Percentiles rank a stretch among this genome's conserved stretches.
Conservation (phyloP, 2,329 filamentous ascomycete genomes). For the Dendrostoma leiphaemia region DNA sequence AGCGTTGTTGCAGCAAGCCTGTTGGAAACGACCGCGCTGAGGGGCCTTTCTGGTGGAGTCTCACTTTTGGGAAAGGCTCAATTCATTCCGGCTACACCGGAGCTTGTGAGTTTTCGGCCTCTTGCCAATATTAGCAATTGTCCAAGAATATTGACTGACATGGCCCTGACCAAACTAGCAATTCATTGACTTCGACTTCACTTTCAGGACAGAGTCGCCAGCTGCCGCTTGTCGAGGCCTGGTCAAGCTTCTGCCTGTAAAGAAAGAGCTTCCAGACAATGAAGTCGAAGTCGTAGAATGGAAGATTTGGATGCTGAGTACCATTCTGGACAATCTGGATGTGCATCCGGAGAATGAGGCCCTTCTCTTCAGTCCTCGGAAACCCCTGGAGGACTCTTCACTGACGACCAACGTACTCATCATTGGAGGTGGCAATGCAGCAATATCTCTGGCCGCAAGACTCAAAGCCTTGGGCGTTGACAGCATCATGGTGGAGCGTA, state of each 20-base stretch:
- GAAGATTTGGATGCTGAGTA: conserved; percentile 34
- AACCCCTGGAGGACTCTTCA: conserved; percentile 9
- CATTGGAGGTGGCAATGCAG: conserved; percentile 32
- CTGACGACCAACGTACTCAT: conserved; percentile 32
- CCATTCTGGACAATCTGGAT: conserved; percentile 26
- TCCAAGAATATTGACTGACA: background rate
- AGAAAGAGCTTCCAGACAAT: background rate
- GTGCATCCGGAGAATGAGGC: conserved; percentile 27
- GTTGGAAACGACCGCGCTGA: conserved; percentile 3
- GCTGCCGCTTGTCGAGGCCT: conserved; percentile 29
- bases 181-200: conserved; percentile 29
- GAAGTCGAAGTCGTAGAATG: conserved; percentile 17
- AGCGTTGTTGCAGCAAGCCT: conserved; percentile 19
- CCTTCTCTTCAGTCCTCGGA: conserved; percentile 23
- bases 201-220: conserved; percentile 31
- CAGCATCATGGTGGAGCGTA: conserved; percentile 33
- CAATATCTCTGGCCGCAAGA: conserved; percentile 31
- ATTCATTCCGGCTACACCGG: conserved; percentile 3
- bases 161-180: background rate
- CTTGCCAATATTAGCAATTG: too few relatives aligned
- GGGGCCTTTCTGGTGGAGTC: background rate
- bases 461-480: conserved; percentile 36
- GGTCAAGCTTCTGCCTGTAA: conserved; percentile 28
- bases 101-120: background rate
- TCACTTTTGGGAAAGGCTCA: background rate